Base-by-base conservation (phyloP, 352 stramenopile species). In the Pythium sp. region DNA sequence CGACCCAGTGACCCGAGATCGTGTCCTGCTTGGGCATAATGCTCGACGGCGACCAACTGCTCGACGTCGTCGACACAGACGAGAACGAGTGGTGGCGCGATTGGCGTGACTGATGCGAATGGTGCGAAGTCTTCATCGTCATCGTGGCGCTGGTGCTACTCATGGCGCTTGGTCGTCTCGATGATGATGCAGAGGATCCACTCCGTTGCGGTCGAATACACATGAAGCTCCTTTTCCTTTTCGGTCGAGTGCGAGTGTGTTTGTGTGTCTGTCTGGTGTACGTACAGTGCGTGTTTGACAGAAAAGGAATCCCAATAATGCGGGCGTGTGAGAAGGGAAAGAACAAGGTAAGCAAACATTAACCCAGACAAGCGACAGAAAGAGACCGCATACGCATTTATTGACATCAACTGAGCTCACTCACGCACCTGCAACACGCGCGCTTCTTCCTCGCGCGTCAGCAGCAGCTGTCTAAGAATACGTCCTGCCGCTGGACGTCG, bases 1-100 rank as follows among this genome's bases (percentile, higher is more conserved):
- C 79, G 26, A 89, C 74, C 86, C 86, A 94, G 60, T 84, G 78
- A 24, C 84, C 84, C 2, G 82, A 91, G 20, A 92, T 79, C 32
- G 81, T 90, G 59, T 91, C 84, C 32, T 75, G 78, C 2, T 71
- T 73, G 9, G 73, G 58, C 58, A 75, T 61, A 58, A 77, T 73
- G 55, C 71, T 78, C 28, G 75, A 78, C 28, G 80, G 78, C 12
- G 84, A 90, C 84, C 84, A 92, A 68, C 68, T 87, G 59, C 81
- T 90, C 11, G 84, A 92, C 7, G 76, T 75, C 54, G 82, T 91
- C 12, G 84, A 92, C 53, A 84, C 81, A 57, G 82, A 87, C 34
- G 84, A 92, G 71, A 85, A 79, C 28, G 81, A 91, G 65, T 84
- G 75, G 38, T 71, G 58, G 18, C 63, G 64, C 38, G 68, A 67